Conservation (phyloP, 2,329 filamentous ascomycete genomes). For the Apiospora phragmitis region DNA sequence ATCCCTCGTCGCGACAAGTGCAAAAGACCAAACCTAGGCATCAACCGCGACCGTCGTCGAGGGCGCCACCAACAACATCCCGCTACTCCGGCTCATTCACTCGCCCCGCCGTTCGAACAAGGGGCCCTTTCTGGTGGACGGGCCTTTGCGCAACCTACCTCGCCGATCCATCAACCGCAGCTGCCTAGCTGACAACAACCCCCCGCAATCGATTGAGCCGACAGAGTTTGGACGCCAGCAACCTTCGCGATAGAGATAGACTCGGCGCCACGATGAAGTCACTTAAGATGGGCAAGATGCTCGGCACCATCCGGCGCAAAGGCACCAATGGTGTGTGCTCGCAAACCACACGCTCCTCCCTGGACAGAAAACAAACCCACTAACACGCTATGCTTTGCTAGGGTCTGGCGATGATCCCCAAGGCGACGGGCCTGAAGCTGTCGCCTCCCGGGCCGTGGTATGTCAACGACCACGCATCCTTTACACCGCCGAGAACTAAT, state of each 20-base stretch:
- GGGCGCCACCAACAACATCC: neutral
- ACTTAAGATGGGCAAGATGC: constrained; percentile 57
- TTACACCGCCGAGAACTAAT: neutral
- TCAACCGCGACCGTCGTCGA: neutral
- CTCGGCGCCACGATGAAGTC: constrained; percentile 40
- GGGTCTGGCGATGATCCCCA: constrained; percentile 10
- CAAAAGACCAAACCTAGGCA: neutral
- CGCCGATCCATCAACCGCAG: neutral
- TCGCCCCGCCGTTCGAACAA: constrained; percentile 1
- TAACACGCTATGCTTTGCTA: constrained; percentile 13
- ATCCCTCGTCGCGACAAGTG: neutral
- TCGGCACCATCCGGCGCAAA: constrained; percentile 55
- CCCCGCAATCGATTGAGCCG: neutral
- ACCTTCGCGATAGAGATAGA: neutral
- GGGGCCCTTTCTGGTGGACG: neutral
- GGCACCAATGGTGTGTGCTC: constrained; percentile 32
- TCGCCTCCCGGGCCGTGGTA: constrained; percentile 67
- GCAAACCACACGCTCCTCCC: constrained; percentile 7
- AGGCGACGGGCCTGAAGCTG: constrained; percentile 64
- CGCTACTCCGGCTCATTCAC: neutral
- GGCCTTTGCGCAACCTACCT: neutral
- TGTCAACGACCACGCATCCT: constrained; percentile 28
- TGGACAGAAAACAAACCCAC: neutral
- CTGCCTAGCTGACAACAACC: neutral
- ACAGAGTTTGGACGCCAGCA: neutral